Evolutionary conservation across 1,284 basidiomycete genomes (phyloP).

Genomic region (Rhodotorula mucilaginosa): DNA sequence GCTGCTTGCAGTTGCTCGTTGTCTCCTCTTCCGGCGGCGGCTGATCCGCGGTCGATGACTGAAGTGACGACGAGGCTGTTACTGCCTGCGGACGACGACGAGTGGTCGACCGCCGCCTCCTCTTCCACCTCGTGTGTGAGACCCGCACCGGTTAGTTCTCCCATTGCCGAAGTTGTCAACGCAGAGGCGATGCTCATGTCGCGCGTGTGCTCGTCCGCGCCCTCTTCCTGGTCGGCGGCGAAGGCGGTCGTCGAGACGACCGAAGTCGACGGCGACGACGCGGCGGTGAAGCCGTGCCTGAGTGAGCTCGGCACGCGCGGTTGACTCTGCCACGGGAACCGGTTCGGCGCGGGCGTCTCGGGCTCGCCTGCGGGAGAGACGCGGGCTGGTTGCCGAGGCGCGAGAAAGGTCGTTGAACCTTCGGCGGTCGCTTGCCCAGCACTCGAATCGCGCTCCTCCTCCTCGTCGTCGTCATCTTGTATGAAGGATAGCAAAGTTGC

Average conservation of each 20-base stretch:
- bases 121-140: neutral
- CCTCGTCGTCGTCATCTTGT: neutral
- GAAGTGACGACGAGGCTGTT: conserved; percentile 21
- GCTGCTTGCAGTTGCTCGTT: conserved; percentile 34
- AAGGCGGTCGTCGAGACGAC: neutral
- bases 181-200: neutral
- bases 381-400: neutral
- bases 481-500: neutral
- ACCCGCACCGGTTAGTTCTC: too few species aligned
- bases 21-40: conserved; percentile 1
- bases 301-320: conserved; percentile 31
- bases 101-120: neutral
- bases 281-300: conserved; percentile 25
- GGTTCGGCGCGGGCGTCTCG: conserved; percentile 3
- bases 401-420: neutral
- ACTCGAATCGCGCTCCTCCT: neutral
- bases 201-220: neutral
- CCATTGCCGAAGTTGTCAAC: too few species aligned
- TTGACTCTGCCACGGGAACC: conserved; percentile 12
- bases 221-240: neutral
- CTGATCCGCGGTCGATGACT: conserved; percentile 1
- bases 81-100: conserved; percentile 8
- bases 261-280: conserved; percentile 3
- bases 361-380: neutral
- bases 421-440: neutral